phyloP scores from a whole-genome alignment of 345 rosid genomes.

The Eucalyptus rudis region DNA sequence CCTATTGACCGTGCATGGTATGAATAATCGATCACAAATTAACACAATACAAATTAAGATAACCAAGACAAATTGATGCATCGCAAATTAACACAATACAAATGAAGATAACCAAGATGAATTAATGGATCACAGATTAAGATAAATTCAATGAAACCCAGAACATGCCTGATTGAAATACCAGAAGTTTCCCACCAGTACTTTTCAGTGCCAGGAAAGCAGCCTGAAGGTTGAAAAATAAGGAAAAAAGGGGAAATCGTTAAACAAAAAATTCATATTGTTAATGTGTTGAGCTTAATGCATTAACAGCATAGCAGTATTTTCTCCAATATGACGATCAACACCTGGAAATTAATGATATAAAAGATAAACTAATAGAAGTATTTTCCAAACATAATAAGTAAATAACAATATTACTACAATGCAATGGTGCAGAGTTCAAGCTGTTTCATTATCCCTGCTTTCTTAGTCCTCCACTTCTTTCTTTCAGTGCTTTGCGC shows the following conservation, averaged over 20 bases:
- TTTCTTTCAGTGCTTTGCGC: not conserved
- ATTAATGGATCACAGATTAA: not conserved
- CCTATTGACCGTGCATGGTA: not conserved
- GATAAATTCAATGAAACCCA: not conserved
- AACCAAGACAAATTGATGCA: not conserved
- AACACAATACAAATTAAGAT: not conserved
- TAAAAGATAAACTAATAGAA: not conserved
- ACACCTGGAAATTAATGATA: not conserved
- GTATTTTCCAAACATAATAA: not conserved
- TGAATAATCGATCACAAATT: not conserved
- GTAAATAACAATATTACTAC: not conserved
- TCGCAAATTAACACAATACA: not conserved
- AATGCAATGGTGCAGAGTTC: not conserved
- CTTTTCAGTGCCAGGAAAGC: constrained; percentile 91
- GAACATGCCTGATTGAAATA: constrained; percentile 87
- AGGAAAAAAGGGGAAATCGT: not conserved
- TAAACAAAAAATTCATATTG: not conserved
- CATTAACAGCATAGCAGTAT: not conserved
- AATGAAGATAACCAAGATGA: not conserved
- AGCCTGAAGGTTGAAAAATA: constrained; percentile 36
- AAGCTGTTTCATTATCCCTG: not conserved
- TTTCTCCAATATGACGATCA: not conserved
- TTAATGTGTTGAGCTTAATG: not conserved
- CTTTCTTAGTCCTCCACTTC: not conserved
- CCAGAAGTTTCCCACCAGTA: constrained; percentile 90